Conservation (phyloP, 2,329 filamentous ascomycete species). For the Aspergillus hiratsukae region DNA sequence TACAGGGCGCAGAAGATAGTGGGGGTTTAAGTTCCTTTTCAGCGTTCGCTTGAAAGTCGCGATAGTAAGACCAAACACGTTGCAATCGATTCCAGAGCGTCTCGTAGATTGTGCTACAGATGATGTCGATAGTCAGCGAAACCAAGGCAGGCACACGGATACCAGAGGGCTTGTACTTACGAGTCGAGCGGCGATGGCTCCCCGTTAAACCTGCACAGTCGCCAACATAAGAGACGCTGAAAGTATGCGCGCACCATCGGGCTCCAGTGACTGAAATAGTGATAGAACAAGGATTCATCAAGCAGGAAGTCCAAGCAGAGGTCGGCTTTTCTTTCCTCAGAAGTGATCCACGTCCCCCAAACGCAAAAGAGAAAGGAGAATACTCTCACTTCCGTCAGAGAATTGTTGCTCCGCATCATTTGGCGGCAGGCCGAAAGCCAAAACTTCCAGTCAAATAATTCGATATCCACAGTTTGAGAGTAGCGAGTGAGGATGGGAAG, state of each 20-base stretch:
- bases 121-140: conserved; percentile 6
- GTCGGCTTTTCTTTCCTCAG: conserved; percentile 62
- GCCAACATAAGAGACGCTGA: conserved; percentile 86
- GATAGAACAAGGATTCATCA: conserved; percentile 68
- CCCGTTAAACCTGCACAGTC: conserved; percentile 72
- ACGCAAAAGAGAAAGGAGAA: conserved; percentile 75
- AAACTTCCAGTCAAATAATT: conserved; percentile 61
- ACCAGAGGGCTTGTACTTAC: conserved; percentile 47
- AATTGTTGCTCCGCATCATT: conserved; percentile 80
- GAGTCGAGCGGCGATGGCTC: conserved; percentile 60
- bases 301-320: conserved; percentile 74
- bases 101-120: conserved; percentile 62
- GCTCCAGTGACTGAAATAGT: conserved; percentile 89
- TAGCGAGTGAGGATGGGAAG: conserved; percentile 64
- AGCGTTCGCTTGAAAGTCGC: conserved; percentile 66
- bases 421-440: conserved; percentile 77
- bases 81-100: conserved; percentile 64
- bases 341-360: conserved; percentile 68
- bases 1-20: conserved; percentile 75
- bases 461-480: conserved; percentile 43
- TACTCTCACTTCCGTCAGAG: conserved; percentile 81
- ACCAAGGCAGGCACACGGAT: not conserved
- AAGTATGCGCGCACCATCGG: conserved; percentile 93
- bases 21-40: conserved; percentile 53
- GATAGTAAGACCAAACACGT: conserved; percentile 72